Percentiles rank a stretch among this genome's conserved stretches.
These are phyloP conservation scores for Collybia sordida DNA, from an alignment of 768 basidiomycete genomes.

Conservation along the genomic window DNA sequence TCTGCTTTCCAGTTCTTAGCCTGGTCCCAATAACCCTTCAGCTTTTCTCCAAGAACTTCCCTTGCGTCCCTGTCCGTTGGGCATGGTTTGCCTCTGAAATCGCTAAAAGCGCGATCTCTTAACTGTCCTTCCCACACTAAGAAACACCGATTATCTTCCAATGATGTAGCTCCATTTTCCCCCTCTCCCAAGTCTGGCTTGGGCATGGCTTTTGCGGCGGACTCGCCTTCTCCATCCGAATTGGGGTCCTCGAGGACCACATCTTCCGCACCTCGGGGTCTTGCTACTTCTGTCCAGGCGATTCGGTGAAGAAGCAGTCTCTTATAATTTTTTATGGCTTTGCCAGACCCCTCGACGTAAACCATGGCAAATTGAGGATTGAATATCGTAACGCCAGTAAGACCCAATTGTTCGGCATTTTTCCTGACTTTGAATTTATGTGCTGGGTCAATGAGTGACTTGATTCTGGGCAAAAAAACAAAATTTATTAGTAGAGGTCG, in stretches of 20 bases:
- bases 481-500: neutral
- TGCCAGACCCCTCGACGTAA: conserved; percentile 89
- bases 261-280: conserved; percentile 72
- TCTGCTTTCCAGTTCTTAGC: conserved; percentile 88
- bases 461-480: conserved; percentile 56
- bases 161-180: conserved; percentile 38
- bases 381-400: conserved; percentile 90
- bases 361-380: conserved; percentile 88
- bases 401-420: conserved; percentile 89
- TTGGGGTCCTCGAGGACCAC: conserved; percentile 61
- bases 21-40: conserved; percentile 93
- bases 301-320: conserved; percentile 85
- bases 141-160: conserved; percentile 87
- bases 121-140: conserved; percentile 92
- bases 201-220: conserved; percentile 29
- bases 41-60: conserved; percentile 80
- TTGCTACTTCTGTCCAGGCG: conserved; percentile 90
- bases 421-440: conserved; percentile 97
- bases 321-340: conserved; percentile 85
- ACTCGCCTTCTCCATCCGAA: conserved; percentile 36
- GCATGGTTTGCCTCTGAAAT: conserved; percentile 79
- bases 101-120: conserved; percentile 76
- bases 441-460: conserved; percentile 84
- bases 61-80: conserved; percentile 85
- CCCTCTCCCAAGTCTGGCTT: conserved; percentile 15